Evolutionary conservation across 176 grass and related monocot species (phyloP).

Genomic region (Dactylis glomerata): DNA sequence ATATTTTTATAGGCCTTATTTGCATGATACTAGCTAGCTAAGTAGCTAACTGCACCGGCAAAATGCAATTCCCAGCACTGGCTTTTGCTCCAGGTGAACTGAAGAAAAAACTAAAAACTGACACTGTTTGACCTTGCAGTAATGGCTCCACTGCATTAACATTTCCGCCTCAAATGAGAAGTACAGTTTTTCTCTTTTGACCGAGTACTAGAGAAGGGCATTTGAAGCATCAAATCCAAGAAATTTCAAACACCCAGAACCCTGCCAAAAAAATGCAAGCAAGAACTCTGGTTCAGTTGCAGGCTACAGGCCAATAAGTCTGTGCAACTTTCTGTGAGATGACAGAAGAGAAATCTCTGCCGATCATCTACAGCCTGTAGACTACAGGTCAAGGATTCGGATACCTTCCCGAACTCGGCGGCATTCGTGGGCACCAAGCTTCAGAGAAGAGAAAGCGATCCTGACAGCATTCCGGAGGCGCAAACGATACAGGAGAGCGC

Average conservation of each 20-base stretch:
- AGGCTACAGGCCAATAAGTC: background rate
- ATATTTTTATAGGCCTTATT: too few relatives aligned
- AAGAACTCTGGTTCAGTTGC: background rate
- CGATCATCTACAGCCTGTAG: too few relatives aligned
- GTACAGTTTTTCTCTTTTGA: too few relatives aligned
- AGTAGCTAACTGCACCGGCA: too few relatives aligned
- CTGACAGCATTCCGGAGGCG: constrained; percentile 11
- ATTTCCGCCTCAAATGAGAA: too few relatives aligned
- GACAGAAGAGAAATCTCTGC: background rate
- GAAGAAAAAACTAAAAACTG: too few relatives aligned
- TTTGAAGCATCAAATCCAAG: background rate
- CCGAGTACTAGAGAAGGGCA: too few relatives aligned
- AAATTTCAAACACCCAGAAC: background rate
- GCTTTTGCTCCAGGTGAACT: too few relatives aligned
- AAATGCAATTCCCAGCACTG: too few relatives aligned
- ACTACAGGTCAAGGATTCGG: constrained; percentile 9
- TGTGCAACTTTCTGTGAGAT: background rate
- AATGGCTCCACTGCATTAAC: too few relatives aligned
- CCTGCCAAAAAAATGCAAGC: background rate
- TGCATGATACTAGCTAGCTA: too few relatives aligned
- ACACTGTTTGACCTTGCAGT: too few relatives aligned
- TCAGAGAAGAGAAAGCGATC: constrained; percentile 30
- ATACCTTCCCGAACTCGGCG: constrained; percentile 33
- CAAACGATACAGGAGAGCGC: constrained; percentile 23
- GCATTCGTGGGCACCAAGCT: background rate